phyloP scores from a whole-genome alignment of 139 green algal genomes.

The Raphidocelis subcapitata region DNA sequence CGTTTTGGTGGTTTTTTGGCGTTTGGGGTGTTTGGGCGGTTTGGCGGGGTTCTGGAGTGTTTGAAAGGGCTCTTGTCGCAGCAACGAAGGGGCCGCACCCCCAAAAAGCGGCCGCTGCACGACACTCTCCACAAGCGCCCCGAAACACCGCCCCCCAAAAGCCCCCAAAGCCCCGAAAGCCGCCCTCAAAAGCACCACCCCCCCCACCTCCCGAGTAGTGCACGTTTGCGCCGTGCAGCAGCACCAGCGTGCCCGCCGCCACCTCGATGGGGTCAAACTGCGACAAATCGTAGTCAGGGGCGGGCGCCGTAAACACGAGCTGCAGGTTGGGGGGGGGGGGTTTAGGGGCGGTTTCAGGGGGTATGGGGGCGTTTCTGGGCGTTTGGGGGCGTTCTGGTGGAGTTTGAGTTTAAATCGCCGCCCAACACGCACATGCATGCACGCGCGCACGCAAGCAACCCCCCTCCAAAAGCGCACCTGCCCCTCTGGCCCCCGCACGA shows the following conservation, averaged over 20 bases:
- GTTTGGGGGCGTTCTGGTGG: background rate
- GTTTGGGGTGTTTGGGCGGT: too few relatives aligned
- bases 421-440: too few relatives aligned
- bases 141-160: background rate
- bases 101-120: background rate
- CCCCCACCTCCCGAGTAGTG: conserved; percentile 59
- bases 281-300: conserved; percentile 47
- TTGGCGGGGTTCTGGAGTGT: too few relatives aligned
- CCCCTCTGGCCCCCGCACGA: conserved; percentile 13
- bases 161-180: too few relatives aligned
- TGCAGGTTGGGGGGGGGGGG: background rate
- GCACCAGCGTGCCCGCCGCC: conserved; percentile 75
- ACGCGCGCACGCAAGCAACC: too few relatives aligned
- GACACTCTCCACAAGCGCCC: background rate
- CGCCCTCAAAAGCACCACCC: too few relatives aligned
- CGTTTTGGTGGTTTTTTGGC: too few relatives aligned
- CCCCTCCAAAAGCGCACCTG: conserved; percentile 30
- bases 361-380: too few relatives aligned
- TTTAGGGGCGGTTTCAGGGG: background rate
- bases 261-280: conserved; percentile 78
- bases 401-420: too few relatives aligned
- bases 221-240: conserved; percentile 83
- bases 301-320: conserved; percentile 48
- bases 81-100: background rate
- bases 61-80: too few relatives aligned